Percentiles rank a stretch among this genome's conserved stretches.
Evolutionary conservation across 768 basidiomycete genomes (phyloP).

Genomic region (Boletus tomentosulus): DNA sequence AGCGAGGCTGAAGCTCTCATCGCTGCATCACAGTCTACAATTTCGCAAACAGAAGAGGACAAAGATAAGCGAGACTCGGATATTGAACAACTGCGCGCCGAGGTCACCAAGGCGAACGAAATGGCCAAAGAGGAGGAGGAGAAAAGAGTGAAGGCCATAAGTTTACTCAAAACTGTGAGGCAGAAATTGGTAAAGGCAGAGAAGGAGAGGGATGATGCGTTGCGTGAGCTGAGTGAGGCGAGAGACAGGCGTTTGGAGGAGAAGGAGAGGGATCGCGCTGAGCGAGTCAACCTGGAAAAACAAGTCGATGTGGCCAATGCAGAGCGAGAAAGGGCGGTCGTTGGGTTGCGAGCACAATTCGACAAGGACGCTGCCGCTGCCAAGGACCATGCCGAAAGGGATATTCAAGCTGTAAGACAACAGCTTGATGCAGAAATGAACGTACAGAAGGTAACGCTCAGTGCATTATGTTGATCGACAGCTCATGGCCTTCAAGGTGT

Average conservation of each 20-base stretch:
- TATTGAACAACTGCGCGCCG: conserved; percentile 54
- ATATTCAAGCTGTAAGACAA: conserved; percentile 55
- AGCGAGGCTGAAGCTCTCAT: conserved; percentile 68
- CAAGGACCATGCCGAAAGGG: conserved; percentile 73
- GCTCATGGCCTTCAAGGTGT: conserved; percentile 42
- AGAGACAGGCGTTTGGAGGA: conserved; percentile 54
- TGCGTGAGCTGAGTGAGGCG: conserved; percentile 49
- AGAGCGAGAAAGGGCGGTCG: conserved; percentile 60
- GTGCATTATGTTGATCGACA: conserved; percentile 4
- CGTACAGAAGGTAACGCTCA: conserved; percentile 56
- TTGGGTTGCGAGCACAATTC: conserved; percentile 60
- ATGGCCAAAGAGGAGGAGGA: conserved; percentile 92
- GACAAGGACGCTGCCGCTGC: conserved; percentile 63
- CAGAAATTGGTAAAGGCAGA: conserved; percentile 96
- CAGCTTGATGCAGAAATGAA: conserved; percentile 78
- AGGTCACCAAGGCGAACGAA: conserved; percentile 57
- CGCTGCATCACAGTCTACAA: conserved; percentile 48
- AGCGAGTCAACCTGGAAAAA: conserved; percentile 50
- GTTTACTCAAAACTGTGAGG: conserved; percentile 89
- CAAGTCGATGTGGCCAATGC: conserved; percentile 59
- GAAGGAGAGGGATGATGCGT: conserved; percentile 82
- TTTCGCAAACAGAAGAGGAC: conserved; percentile 46
- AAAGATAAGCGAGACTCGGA: conserved; percentile 50
- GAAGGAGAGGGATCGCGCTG: conserved; percentile 39
- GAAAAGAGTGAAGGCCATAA: conserved; percentile 92